These are phyloP conservation scores for Hermanozyma aechmeae DNA, from an alignment of 805 yeast genomes.

Conservation along the genomic window DNA sequence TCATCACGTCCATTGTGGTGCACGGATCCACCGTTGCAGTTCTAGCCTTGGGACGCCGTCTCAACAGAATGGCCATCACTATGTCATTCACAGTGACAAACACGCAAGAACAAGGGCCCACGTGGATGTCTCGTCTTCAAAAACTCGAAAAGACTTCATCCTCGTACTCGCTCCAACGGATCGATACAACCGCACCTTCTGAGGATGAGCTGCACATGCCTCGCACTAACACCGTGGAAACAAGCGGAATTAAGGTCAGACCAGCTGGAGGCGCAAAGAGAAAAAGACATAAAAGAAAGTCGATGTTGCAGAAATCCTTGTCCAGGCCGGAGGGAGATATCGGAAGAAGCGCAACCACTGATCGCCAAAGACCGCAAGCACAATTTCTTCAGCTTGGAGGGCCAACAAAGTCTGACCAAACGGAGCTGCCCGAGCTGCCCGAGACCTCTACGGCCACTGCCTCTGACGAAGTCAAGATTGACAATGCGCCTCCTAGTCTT, in stretches of 20 bases:
- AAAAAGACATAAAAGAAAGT: constrained; percentile 29
- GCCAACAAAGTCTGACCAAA: no score
- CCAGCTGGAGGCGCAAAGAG: constrained; percentile 72
- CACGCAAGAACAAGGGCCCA: constrained; percentile 43
- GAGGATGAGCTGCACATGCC: constrained; percentile 14
- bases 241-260: constrained; percentile 54
- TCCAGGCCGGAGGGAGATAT: constrained; percentile 11
- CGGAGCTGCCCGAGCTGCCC: no score
- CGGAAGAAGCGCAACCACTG: constrained; percentile 7
- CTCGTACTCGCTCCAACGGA: constrained; percentile 72
- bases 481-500: no score
- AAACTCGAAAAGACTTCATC: constrained; percentile 63
- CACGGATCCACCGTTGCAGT: constrained; percentile 44
- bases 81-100: constrained; percentile 66
- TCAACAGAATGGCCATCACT: constrained; percentile 87
- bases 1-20: background rate
- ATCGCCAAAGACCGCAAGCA: constrained; percentile 27
- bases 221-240: constrained; percentile 40
- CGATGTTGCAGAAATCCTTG: constrained; percentile 21
- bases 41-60: constrained; percentile 58
- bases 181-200: constrained; percentile 45
- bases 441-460: no score
- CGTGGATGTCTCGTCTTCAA: constrained; percentile 84
- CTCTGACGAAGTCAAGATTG: no score
- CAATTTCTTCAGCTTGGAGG: constrained; percentile 33